Percentiles rank a stretch among this genome's conserved stretches.
Conservation (phyloP, 1,284 basidiomycete species). For the Clitocybe nebularis region DNA sequence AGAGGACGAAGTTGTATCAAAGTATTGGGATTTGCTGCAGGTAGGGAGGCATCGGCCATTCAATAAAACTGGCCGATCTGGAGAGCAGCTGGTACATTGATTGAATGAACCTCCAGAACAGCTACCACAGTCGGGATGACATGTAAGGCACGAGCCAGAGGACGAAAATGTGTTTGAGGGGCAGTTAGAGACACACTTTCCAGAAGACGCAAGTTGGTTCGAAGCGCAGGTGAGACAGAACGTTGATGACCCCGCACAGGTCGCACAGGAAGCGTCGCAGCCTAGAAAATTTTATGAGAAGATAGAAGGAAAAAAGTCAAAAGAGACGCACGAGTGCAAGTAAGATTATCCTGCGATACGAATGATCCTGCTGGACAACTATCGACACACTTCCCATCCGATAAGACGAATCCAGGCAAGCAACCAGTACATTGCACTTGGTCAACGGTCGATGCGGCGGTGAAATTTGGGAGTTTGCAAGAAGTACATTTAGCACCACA, state of each 20-base stretch:
- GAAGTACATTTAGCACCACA: slow-evolving; percentile 79
- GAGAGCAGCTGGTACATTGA: slow-evolving; percentile 70
- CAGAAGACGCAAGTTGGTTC: slow-evolving; percentile 59
- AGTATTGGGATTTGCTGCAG: slow-evolving; percentile 66
- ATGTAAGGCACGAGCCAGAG: slow-evolving; percentile 61
- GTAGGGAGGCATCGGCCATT: slow-evolving; percentile 72
- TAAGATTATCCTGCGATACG: slow-evolving; percentile 63
- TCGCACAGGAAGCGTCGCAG: slow-evolving; percentile 72
- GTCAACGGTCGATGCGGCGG: slow-evolving; percentile 56
- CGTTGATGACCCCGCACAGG: slow-evolving; percentile 60
- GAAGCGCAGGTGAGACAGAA: slow-evolving; percentile 72
- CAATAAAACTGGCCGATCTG: slow-evolving; percentile 65
- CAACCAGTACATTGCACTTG: slow-evolving; percentile 73
- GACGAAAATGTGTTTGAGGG: slow-evolving; percentile 70
- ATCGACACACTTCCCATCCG: slow-evolving; percentile 60
- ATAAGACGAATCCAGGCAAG: slow-evolving; percentile 69
- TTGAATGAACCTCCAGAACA: slow-evolving; percentile 71
- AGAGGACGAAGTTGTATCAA: slow-evolving; percentile 51
- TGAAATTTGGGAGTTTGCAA: slow-evolving; percentile 72
- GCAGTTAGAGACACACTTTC: slow-evolving; percentile 70
- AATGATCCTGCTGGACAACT: slow-evolving; percentile 73
- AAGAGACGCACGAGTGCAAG: slow-evolving; percentile 53
- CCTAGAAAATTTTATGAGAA: slow-evolving; percentile 34
- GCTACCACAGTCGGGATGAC: slow-evolving; percentile 77
- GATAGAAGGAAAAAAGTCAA: slow-evolving; percentile 7